Conservation (phyloP, 2,329 filamentous ascomycete species). For the Ascochyta rabiei region DNA sequence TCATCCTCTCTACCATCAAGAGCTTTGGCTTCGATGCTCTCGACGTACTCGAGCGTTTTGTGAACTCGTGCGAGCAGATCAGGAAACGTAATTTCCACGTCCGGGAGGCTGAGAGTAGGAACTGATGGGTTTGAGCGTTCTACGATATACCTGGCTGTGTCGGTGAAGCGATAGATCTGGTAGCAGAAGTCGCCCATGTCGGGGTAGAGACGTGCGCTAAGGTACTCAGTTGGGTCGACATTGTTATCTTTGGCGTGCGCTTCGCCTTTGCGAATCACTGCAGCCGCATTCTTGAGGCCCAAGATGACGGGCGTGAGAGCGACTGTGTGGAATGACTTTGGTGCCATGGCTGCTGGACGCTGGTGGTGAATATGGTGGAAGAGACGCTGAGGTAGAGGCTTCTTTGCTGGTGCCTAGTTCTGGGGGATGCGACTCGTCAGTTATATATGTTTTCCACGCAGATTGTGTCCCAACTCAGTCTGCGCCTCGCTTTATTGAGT, state of each 20-base stretch:
- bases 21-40: constrained; percentile 50
- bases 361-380: not conserved
- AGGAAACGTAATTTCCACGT: constrained; percentile 57
- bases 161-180: constrained; percentile 56
- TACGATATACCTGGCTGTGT: constrained; percentile 51
- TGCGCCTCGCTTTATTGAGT: too few relatives aligned
- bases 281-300: constrained; percentile 51
- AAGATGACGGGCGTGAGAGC: constrained; percentile 52
- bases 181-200: constrained; percentile 59
- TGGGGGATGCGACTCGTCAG: not conserved
- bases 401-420: not conserved
- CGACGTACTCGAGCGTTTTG: constrained; percentile 55
- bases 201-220: constrained; percentile 52
- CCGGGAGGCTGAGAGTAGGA: constrained; percentile 42
- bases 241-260: constrained; percentile 47
- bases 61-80: constrained; percentile 57
- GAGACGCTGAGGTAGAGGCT: not conserved
- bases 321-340: constrained; percentile 40
- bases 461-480: too few relatives aligned
- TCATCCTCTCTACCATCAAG: constrained; percentile 53
- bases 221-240: constrained; percentile 45
- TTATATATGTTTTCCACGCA: too few relatives aligned
- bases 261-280: constrained; percentile 54
- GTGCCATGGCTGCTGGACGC: constrained; percentile 17
- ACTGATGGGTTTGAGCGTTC: constrained; percentile 47